Evolutionary conservation across 1,284 basidiomycete genomes (phyloP).

Genomic region (Sparassis latifolia): DNA sequence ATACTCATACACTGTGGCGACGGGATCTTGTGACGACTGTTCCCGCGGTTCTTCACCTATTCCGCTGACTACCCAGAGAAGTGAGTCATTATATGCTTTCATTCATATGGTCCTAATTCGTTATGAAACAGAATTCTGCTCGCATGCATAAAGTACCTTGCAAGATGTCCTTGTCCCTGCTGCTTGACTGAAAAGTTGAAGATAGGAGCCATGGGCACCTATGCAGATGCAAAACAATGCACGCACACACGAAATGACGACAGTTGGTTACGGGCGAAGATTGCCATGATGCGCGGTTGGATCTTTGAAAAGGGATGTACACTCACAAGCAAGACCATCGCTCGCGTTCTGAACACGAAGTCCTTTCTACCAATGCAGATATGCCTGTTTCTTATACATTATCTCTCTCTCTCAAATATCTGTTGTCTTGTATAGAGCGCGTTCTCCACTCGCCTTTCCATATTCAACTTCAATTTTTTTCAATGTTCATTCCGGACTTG

Average conservation of each 20-base stretch:
- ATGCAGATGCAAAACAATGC: too few species aligned
- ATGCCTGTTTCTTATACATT: too few species aligned
- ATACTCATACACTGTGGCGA: conserved; percentile 18
- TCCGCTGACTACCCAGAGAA: conserved; percentile 28
- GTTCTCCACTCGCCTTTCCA: conserved; percentile 20
- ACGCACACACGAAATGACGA: too few species aligned
- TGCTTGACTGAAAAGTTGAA: conserved; percentile 18
- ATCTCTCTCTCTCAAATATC: not conserved
- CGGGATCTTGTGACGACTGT: conserved; percentile 9
- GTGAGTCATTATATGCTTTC: conserved; percentile 4
- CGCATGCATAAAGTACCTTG: conserved; percentile 10
- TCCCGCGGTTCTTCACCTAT: conserved; percentile 14
- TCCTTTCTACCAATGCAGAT: too few species aligned
- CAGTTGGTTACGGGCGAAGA: too few species aligned
- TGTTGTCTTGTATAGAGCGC: conserved; percentile 13
- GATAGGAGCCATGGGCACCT: conserved; percentile 8
- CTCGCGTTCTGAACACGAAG: too few species aligned
- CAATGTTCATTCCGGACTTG: conserved; percentile 27
- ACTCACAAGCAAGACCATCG: too few species aligned
- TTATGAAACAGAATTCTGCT: conserved; percentile 10
- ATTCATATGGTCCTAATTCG: not conserved
- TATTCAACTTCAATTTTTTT: conserved; percentile 12
- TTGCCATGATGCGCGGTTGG: too few species aligned
- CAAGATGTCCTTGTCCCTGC: conserved; percentile 21
- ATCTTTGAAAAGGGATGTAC: too few species aligned